Evolutionary conservation across 2,329 filamentous ascomycete species (phyloP).

Genomic region (Fusarium longipes): DNA sequence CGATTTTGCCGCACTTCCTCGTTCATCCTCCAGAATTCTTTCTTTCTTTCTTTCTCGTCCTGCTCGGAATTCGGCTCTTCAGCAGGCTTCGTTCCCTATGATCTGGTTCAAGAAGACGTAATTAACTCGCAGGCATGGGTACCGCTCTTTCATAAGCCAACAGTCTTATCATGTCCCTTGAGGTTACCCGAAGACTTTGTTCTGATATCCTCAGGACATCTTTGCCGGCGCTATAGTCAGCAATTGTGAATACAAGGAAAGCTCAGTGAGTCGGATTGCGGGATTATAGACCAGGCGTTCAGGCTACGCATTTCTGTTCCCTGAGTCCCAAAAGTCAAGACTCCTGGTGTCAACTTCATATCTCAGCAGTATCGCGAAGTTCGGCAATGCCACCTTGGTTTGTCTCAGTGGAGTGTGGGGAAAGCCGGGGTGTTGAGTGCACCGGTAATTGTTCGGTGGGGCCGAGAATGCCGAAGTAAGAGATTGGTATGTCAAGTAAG

Average conservation of each 20-base stretch:
- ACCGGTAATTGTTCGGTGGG: slow-evolving; percentile 27
- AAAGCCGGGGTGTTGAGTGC: slow-evolving; percentile 13
- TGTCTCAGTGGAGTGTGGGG: slow-evolving; percentile 17
- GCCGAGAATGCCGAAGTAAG: slow-evolving; percentile 10
- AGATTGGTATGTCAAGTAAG: background rate
- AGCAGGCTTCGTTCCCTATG: background rate
- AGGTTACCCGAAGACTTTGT: background rate
- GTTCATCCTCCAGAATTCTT: background rate
- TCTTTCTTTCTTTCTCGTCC: background rate
- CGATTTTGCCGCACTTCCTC: background rate
- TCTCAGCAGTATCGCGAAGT: no score
- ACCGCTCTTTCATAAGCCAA: background rate
- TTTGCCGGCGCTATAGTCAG: no score
- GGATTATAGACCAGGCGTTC: background rate
- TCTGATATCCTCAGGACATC: background rate
- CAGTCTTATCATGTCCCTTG: background rate
- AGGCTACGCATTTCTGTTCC: background rate
- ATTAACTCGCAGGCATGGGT: background rate
- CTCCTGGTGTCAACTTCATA: background rate
- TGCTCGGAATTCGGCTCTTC: background rate
- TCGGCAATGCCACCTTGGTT: slow-evolving; percentile 1
- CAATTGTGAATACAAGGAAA: background rate
- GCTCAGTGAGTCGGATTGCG: background rate
- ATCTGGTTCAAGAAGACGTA: background rate
- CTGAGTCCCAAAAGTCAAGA: background rate